A percentile compares a stretch with the other conserved stretches of the same genome.
Conservation (phyloP, 106 monocot species). For the Phalaenopsis equestris region DNA sequence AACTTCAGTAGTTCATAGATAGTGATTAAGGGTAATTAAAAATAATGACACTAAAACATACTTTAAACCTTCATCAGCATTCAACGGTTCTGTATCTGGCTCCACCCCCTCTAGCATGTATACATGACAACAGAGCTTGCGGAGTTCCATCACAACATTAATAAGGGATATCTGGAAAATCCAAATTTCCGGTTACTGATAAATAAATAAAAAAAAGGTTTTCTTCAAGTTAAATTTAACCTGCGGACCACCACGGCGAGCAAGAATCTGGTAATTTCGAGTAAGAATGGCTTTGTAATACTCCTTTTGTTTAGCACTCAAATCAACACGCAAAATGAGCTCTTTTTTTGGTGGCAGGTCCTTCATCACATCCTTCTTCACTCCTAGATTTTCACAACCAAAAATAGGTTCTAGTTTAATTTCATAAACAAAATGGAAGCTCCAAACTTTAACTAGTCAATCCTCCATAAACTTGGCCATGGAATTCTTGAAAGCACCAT, state of each 20-base stretch:
- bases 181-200: constrained; percentile 9
- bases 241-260: constrained; percentile 93
- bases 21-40: neutral
- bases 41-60: constrained; percentile 15
- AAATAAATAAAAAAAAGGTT: constrained; percentile 6
- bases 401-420: neutral
- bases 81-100: constrained; percentile 55
- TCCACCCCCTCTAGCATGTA: constrained; percentile 97
- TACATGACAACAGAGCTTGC: constrained; percentile 97
- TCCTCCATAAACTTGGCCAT: neutral
- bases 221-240: constrained; percentile 23
- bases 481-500: neutral
- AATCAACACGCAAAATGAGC: constrained; percentile 89
- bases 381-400: constrained; percentile 31
- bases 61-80: constrained; percentile 85
- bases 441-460: neutral
- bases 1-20: neutral
- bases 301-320: constrained; percentile 91
- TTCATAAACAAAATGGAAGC: neutral
- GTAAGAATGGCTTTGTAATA: constrained; percentile 98
- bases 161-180: constrained; percentile 85
- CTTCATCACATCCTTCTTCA: constrained; percentile 99
- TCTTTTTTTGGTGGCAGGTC: constrained; percentile 99
- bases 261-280: constrained; percentile 83
- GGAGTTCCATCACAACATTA: constrained; percentile 99